These are phyloP conservation scores for Clonostachys byssicola DNA, from an alignment of 2,329 filamentous ascomycete genomes.

Conservation along the genomic window DNA sequence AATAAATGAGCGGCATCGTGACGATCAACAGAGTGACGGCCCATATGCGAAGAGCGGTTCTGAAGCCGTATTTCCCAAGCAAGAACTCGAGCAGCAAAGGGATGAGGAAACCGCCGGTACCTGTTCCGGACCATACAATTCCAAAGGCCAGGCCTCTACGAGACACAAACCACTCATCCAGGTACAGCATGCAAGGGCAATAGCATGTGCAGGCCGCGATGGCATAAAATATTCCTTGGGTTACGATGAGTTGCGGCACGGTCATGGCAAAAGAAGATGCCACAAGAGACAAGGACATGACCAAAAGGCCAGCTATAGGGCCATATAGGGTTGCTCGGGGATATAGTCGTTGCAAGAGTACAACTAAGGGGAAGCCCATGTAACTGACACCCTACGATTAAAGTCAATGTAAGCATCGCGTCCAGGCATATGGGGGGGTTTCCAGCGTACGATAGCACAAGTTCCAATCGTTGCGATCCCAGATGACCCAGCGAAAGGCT, in stretches of 20 bases:
- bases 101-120: constrained; percentile 39
- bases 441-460: constrained; percentile 33
- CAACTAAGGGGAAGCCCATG: constrained; percentile 42
- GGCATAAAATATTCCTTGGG: constrained; percentile 58
- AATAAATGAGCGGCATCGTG: constrained; percentile 45
- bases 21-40: constrained; percentile 29
- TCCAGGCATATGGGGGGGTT: background rate
- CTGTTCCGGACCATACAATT: constrained; percentile 56
- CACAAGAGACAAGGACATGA: constrained; percentile 47
- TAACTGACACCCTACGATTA: constrained; percentile 49
- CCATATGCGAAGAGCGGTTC: too few relatives aligned
- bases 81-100: constrained; percentile 46
- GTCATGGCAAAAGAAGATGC: constrained; percentile 48
- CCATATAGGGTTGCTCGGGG: constrained; percentile 33
- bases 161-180: constrained; percentile 59
- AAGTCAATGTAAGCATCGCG: background rate
- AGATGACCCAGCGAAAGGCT: constrained; percentile 49
- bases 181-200: constrained; percentile 50
- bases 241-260: constrained; percentile 50
- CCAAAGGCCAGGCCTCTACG: constrained; percentile 58
- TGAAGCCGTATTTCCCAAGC: constrained; percentile 44
- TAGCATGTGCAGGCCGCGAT: constrained; percentile 52
- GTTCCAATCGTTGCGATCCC: constrained; percentile 60
- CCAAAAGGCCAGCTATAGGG: constrained; percentile 34
- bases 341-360: constrained; percentile 38